These are phyloP conservation scores for Candida yuanshanica DNA, from an alignment of 805 yeast species.

Conservation along the genomic window DNA sequence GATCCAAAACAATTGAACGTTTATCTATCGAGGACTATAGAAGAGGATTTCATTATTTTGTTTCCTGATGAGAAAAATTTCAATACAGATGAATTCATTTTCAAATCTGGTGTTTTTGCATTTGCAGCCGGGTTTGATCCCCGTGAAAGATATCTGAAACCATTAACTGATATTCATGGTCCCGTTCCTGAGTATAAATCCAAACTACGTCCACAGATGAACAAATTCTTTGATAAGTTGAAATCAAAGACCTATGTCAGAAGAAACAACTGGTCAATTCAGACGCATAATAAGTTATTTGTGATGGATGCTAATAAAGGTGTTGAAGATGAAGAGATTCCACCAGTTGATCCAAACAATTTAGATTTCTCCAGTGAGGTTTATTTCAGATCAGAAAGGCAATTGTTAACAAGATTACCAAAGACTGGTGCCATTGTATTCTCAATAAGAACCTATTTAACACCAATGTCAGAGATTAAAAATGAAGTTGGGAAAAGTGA, in stretches of 20 bases:
- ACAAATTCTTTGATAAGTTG: slow-evolving; percentile 54
- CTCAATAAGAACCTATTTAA: slow-evolving; percentile 50
- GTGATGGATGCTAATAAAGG: slow-evolving; percentile 41
- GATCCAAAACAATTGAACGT: slow-evolving; percentile 15
- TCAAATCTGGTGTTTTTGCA: slow-evolving; percentile 51
- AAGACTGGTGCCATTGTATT: slow-evolving; percentile 40
- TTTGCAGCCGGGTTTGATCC: slow-evolving; percentile 78
- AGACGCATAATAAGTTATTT: slow-evolving; percentile 47
- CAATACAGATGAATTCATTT: slow-evolving; percentile 48
- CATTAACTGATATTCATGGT: slow-evolving; percentile 55
- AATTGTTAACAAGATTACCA: slow-evolving; percentile 48
- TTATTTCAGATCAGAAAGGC: slow-evolving; percentile 58
- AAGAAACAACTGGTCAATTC: slow-evolving; percentile 68
- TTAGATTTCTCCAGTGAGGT: slow-evolving; percentile 36
- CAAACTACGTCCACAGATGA: slow-evolving; percentile 58
- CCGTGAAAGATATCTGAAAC: slow-evolving; percentile 40
- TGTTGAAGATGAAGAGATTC: slow-evolving; percentile 24
- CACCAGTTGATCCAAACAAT: slow-evolving; percentile 28
- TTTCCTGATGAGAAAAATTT: slow-evolving; percentile 32
- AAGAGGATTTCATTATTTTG: slow-evolving; percentile 44
- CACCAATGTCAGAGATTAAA: slow-evolving; percentile 44
- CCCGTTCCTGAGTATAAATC: slow-evolving; percentile 68
- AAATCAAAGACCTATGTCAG: slow-evolving; percentile 50
- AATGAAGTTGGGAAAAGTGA: slow-evolving; percentile 38
- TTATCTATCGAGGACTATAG: slow-evolving; percentile 16